Evolutionary conservation across 2,329 filamentous ascomycete genomes (phyloP).

Genomic region (Colletotrichum plurivorum): DNA sequence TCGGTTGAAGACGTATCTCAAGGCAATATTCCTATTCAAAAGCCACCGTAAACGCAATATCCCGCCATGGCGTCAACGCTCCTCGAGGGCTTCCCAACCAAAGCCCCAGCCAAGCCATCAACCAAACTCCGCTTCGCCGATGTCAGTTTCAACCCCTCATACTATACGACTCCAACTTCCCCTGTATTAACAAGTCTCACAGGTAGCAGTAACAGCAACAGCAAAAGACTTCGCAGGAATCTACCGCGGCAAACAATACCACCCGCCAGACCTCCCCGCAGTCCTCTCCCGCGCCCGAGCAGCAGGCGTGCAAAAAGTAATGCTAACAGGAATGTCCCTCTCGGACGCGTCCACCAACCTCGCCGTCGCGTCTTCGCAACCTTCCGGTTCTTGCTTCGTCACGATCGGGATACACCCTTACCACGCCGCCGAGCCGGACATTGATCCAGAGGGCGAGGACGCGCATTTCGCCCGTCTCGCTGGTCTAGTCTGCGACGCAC

Average conservation of each 20-base stretch:
- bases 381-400: conserved; percentile 52
- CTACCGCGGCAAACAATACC: conserved; percentile 64
- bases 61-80: neutral
- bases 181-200: neutral
- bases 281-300: conserved; percentile 57
- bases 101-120: conserved; percentile 20
- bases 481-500: conserved; percentile 43
- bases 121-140: conserved; percentile 35
- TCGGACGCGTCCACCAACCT: conserved; percentile 48
- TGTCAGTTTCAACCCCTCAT: neutral
- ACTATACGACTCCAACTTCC: rapidly evolving
- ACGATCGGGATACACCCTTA: conserved; percentile 67
- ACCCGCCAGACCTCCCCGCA: conserved; percentile 58
- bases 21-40: no score
- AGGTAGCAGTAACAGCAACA: conserved; percentile 56
- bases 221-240: conserved; percentile 63
- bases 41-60: no score
- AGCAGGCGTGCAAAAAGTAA: conserved; percentile 58
- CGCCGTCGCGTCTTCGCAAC: conserved; percentile 47
- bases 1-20: no score
- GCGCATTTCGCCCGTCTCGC: conserved; percentile 46
- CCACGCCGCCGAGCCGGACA: conserved; percentile 60
- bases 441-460: conserved; percentile 41
- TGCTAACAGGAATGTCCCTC: conserved; percentile 56
- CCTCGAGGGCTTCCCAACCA: conserved; percentile 19